Base-by-base conservation (phyloP, 2,329 filamentous ascomycete species). In the Trichoderma breve region DNA sequence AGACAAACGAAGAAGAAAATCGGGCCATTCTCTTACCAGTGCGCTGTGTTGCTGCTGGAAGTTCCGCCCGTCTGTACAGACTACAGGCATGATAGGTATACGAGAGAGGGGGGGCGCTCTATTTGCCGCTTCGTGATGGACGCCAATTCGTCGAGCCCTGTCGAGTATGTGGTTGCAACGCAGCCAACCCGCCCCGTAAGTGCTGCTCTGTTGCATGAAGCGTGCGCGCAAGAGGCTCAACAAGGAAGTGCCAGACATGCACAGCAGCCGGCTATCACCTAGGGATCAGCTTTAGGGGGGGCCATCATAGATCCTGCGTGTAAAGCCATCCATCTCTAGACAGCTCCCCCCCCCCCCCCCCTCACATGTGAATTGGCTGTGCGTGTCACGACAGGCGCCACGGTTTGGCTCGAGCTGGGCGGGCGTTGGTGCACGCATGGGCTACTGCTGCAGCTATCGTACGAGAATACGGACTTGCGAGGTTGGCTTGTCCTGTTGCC, bases 401-500 rank as follows among this genome's bases (percentile, higher is more conserved):
- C 55, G 36, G 55, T 34, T 51, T 55, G 14, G 39, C 63, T 55
- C 63, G 26, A 55, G 28, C 47, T 26, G 63, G 36, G 57, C 66
- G 53, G 53, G 55, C 55, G 66, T 61, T 69, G 57, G 36, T 60
- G 34, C 36, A 39, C 53, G 36, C 66, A 60, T 60, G 32, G 64
- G 51, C 65, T 47, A 61, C n/a, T 53, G 66, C 66, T 69, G 66
- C 66, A 69, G 30, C 26, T 30, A 61, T 69, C 66, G 66, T 69
- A 69, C 66, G 66, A 69, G 34, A 51, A 26, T n/a, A 21, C 26
- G 26, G n/a, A 43, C 18, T 24, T 32, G 36, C 39, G 39, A 69
- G 43, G 57, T 34, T 61, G 53, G 32, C 55, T 51, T 60, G 26
- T 47, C 53, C 15, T 43, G 55, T 36, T 60, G 53, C 32, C 60